phyloP scores from a whole-genome alignment of 495 filamentous ascomycete genomes.

The Parathielavia appendiculata region DNA sequence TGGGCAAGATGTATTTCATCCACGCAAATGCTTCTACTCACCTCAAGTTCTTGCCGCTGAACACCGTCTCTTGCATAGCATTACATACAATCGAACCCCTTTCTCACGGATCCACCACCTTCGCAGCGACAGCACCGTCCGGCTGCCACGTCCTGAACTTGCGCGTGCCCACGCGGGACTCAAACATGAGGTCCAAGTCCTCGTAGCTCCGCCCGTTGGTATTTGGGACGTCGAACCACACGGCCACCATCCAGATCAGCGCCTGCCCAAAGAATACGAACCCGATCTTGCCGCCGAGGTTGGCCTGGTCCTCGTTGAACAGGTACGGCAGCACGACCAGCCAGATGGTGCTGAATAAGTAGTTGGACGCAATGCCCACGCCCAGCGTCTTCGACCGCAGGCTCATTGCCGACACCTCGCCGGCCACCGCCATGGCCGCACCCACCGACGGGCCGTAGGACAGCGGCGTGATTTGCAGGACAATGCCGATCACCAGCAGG shows the following conservation, averaged over 20 bases:
- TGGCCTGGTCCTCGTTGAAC: conserved; percentile 28
- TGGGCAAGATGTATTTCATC: no score
- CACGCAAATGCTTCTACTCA: no score
- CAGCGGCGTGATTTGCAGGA: no score
- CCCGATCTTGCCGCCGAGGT: no score
- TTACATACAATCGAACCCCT: no score
- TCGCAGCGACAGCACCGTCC: neutral
- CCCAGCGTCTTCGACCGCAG: conserved; percentile 30
- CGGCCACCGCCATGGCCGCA: conserved; percentile 26
- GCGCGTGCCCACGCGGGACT: conserved; percentile 39
- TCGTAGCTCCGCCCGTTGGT: conserved; percentile 15
- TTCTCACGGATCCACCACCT: neutral
- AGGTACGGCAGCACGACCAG: conserved; percentile 28
- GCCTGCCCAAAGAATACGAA: conserved; percentile 20
- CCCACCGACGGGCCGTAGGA: no score
- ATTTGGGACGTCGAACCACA: neutral
- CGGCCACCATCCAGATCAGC: neutral
- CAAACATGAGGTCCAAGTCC: conserved; percentile 31
- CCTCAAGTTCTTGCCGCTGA: no score
- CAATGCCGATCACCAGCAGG: no score
- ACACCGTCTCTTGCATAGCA: no score
- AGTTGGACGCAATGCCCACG: conserved; percentile 28
- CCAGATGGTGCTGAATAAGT: conserved; percentile 23
- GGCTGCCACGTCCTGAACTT: conserved; percentile 37
- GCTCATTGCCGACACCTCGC: conserved; percentile 27